Base-by-base conservation (phyloP, 306 rosid species). In the Dalbergia cultrata region DNA sequence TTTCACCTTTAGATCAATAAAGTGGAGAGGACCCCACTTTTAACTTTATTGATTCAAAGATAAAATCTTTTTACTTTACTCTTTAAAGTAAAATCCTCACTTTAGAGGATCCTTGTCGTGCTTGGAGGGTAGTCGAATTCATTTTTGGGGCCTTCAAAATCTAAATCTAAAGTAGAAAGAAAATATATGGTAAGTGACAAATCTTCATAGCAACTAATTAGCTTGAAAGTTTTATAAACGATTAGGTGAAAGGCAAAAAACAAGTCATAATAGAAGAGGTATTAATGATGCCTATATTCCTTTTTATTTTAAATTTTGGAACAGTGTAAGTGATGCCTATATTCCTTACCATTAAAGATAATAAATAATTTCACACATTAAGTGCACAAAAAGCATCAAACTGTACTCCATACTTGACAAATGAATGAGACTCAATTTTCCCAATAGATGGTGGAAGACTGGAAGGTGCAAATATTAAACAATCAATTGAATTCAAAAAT, bases 321-420 rank as follows among this genome's bases (percentile, higher is more conserved):
- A n/a, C n/a, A n/a, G n/a, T n/a, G n/a, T n/a, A n/a, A n/a, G n/a
- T 35, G 58, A 74, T 19, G 65, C 61, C 31, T 41, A 59, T 26
- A 57, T 43, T 50, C 21, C 17, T 33, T 52, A 43, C 54, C 19
- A 8, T 39, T 5, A 47, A 33, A 22, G 1, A 9, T 6, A 60
- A 41, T 18, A 0, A 9, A 43, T n/a, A 49, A 52, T 10, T 47
- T 72, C 44, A 17, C 18, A 63, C 59, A 49, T 72, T 63, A 14
- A n/a, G 54, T 33, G 19, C 64, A 59, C 62, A 58, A 69, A 78
- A 74, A 72, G 53, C 61, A 73, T 80, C 66, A 80, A 62, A 37
- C 58, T 6, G 18, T 10, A 37, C 31, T 26, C 31, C 43, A 13
- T 0, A 3, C 47, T 63, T 41, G 49, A 9, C n/a, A 52, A 13